Evolutionary conservation across 495 filamentous ascomycete genomes (phyloP), one percentile per base, ranked within the genome.

Genomic region (Parmelia sp.): DNA sequence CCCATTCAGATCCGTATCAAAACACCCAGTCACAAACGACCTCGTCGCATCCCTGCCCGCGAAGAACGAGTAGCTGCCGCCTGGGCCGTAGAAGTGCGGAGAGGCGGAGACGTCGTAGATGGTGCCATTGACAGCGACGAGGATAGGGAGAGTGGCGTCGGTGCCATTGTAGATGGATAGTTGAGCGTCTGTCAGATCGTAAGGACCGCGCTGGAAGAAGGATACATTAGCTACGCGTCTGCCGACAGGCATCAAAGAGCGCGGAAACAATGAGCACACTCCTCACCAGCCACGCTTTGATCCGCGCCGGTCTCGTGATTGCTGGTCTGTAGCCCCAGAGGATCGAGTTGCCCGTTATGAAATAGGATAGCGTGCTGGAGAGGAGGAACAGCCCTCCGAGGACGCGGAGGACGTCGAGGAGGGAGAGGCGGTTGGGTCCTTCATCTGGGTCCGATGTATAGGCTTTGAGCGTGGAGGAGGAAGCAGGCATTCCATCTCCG

Each of bases 21-120:
- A 99, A 74, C 94, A 99, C 3, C 90, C 90, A n/a, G 94, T 96
- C n/a, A 99, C 86, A 76, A 91, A 99, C 6, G 88, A 90, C 35
- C 94, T 88, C 4, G 89, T 84, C 10, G 94, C 94, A 75, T 99
- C 94, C 23, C 80, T 79, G 37, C 94, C 94, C 0, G 91, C 80
- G 75, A 99, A 96, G 77, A 90, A 89, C 60, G 85, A 80, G 80
- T 99, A 99, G 55, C 82, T 83, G 4, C 94, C 95, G 23, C 90
- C 92, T 0, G 92, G 90, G 2, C 94, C 93, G 82, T 99, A 98
- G 68, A 88, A 85, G 25, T 78, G 75, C 0, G 80, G 84, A 66
- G 88, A 88, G 9, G 83, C 78, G 17, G 88, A 87, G 42, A 99
- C 95, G 74, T 99, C 94, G 83, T 91, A 97, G 79, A 99, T 90